Evolutionary conservation across 495 filamentous ascomycete genomes (phyloP).

Genomic region (Xeromyces bisporus): DNA sequence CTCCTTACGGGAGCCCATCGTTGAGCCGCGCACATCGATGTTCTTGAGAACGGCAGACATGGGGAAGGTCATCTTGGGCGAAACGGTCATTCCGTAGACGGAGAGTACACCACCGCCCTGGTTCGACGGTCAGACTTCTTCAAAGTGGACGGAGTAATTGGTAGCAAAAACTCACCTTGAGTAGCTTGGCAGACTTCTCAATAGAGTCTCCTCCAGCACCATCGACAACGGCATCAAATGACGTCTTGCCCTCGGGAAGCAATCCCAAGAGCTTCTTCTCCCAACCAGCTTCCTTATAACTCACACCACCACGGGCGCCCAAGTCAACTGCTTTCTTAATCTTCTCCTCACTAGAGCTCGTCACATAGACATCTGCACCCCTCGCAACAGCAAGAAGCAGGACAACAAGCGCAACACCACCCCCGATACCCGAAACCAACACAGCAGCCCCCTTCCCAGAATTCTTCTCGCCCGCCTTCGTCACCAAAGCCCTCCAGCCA

Average conservation of each 20-base stretch:
- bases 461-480: slow-evolving; percentile 42
- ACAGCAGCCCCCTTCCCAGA: slow-evolving; percentile 44
- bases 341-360: slow-evolving; percentile 46
- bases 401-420: slow-evolving; percentile 57
- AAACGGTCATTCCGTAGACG: slow-evolving; percentile 63
- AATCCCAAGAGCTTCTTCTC: slow-evolving; percentile 42
- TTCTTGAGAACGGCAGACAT: slow-evolving; percentile 62
- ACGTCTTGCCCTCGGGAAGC: slow-evolving; percentile 38
- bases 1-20: slow-evolving; percentile 62
- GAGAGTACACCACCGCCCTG: slow-evolving; percentile 48
- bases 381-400: slow-evolving; percentile 50
- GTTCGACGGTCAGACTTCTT: slow-evolving; percentile 1
- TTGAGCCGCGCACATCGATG: slow-evolving; percentile 52
- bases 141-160: not conserved
- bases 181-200: slow-evolving; percentile 34
- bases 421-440: slow-evolving; percentile 63
- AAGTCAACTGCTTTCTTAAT: slow-evolving; percentile 43
- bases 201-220: slow-evolving; percentile 64
- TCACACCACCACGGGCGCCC: slow-evolving; percentile 54
- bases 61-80: slow-evolving; percentile 51
- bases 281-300: slow-evolving; percentile 49
- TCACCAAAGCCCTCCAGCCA: slow-evolving; percentile 69
- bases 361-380: slow-evolving; percentile 54
- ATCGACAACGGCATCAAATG: slow-evolving; percentile 57
- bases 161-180: slow-evolving; percentile 31